These are phyloP conservation scores for Hypoxylon sp. DNA, from an alignment of 2,329 filamentous ascomycete genomes.

Conservation along the genomic window DNA sequence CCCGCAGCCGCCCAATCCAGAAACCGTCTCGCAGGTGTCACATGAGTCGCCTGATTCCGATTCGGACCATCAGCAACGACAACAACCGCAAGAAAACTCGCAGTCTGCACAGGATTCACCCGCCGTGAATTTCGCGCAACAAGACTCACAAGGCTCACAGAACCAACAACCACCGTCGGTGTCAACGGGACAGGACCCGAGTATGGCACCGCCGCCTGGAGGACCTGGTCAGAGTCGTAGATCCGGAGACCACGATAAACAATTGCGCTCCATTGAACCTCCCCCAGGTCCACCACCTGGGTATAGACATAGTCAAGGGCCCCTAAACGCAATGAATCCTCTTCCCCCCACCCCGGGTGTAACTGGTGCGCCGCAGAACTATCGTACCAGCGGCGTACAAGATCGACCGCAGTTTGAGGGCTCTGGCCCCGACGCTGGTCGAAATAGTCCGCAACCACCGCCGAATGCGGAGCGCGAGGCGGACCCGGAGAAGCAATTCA, in stretches of 20 bases:
- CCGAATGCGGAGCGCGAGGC: conserved; percentile 59
- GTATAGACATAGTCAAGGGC: conserved; percentile 67
- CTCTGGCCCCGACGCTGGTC: conserved; percentile 63
- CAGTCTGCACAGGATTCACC: conserved; percentile 63
- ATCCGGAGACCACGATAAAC: conserved; percentile 66
- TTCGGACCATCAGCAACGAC: conserved; percentile 59
- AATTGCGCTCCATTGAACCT: conserved; percentile 61
- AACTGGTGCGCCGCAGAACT: conserved; percentile 56
- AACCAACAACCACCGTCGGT: conserved; percentile 46
- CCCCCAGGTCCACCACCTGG: conserved; percentile 64
- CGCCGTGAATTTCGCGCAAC: conserved; percentile 56
- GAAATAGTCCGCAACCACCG: conserved; percentile 70
- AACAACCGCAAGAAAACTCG: conserved; percentile 55
- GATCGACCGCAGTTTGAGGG: conserved; percentile 63
- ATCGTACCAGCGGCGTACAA: conserved; percentile 59
- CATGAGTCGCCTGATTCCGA: conserved; percentile 72
- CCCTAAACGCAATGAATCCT: conserved; percentile 61
- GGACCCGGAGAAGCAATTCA: conserved; percentile 70
- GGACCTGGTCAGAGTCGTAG: conserved; percentile 62
- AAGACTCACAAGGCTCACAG: conserved; percentile 46
- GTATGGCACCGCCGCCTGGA: conserved; percentile 65
- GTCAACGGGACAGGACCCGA: conserved; percentile 55
- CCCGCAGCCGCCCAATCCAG: conserved; percentile 65
- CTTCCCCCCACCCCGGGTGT: conserved; percentile 60
- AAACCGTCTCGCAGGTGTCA: conserved; percentile 74